A percentile compares a stretch with the other conserved stretches of the same genome.
phyloP scores from a whole-genome alignment of 2,329 filamentous ascomycete genomes.

The Epichloe scottii region DNA sequence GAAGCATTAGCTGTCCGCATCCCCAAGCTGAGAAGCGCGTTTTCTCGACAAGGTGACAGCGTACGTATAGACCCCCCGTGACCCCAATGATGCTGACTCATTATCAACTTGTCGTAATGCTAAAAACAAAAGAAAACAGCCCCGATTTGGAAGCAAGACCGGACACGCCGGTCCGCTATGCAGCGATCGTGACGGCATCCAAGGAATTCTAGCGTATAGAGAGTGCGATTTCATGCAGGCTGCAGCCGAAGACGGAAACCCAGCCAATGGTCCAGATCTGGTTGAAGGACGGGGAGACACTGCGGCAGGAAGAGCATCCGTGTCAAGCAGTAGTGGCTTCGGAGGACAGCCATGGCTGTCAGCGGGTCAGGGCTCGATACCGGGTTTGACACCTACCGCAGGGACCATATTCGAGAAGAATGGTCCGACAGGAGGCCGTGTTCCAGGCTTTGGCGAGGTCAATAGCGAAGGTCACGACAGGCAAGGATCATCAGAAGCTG shows the following conservation, averaged over 20 bases:
- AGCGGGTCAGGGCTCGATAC: constrained; percentile 24
- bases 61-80: constrained; percentile 24
- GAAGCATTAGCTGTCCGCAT: constrained; percentile 56
- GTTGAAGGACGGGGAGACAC: constrained; percentile 20
- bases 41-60: constrained; percentile 38
- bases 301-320: background rate
- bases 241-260: constrained; percentile 27
- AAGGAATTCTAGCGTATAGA: constrained; percentile 31
- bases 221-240: constrained; percentile 31
- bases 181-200: constrained; percentile 22
- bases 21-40: constrained; percentile 41
- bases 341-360: constrained; percentile 25
- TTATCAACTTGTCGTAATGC: background rate
- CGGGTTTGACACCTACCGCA: constrained; percentile 23
- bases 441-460: constrained; percentile 26
- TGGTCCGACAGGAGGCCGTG: constrained; percentile 14
- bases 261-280: constrained; percentile 26
- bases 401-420: constrained; percentile 22
- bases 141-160: background rate
- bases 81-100: no score
- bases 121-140: background rate
- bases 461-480: constrained; percentile 33
- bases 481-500: constrained; percentile 36
- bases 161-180: constrained; percentile 14
- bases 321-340: background rate